Percentiles rank a stretch among this genome's conserved stretches.
Evolutionary conservation across 75 land plant genomes (phyloP).

Genomic region (Sequoia sempervirens): DNA sequence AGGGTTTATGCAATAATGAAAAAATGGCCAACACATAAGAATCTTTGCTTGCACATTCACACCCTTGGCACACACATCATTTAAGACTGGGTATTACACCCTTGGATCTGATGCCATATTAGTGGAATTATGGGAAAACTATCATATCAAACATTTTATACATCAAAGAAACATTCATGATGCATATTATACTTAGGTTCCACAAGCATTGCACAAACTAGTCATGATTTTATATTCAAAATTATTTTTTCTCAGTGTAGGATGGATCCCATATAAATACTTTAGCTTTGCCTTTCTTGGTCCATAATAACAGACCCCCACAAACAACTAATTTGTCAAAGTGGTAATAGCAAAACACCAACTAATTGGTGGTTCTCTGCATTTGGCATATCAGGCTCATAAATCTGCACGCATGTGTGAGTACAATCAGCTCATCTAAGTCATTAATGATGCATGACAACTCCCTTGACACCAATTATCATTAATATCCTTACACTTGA

Average conservation of each 20-base stretch:
- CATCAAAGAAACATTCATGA: background rate
- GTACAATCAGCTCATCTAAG: background rate
- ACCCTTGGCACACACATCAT: background rate
- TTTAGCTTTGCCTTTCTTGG: background rate
- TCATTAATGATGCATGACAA: background rate
- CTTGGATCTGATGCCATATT: background rate
- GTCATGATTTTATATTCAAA: no score
- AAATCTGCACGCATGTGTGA: background rate
- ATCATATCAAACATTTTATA: background rate
- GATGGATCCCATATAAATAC: background rate
- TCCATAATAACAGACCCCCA: background rate
- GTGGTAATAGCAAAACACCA: background rate
- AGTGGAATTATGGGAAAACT: background rate
- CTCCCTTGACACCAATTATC: background rate
- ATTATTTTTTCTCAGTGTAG: background rate
- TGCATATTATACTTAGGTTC: no score
- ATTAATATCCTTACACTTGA: background rate
- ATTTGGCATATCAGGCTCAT: background rate
- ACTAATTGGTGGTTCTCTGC: background rate
- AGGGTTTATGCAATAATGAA: background rate
- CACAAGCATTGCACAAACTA: background rate
- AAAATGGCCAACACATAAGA: background rate
- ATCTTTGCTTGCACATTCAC: background rate
- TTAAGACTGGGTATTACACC: background rate
- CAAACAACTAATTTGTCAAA: background rate